phyloP scores from a whole-genome alignment of 1,284 basidiomycete species.

The Neotropicomus parvogracilis region DNA sequence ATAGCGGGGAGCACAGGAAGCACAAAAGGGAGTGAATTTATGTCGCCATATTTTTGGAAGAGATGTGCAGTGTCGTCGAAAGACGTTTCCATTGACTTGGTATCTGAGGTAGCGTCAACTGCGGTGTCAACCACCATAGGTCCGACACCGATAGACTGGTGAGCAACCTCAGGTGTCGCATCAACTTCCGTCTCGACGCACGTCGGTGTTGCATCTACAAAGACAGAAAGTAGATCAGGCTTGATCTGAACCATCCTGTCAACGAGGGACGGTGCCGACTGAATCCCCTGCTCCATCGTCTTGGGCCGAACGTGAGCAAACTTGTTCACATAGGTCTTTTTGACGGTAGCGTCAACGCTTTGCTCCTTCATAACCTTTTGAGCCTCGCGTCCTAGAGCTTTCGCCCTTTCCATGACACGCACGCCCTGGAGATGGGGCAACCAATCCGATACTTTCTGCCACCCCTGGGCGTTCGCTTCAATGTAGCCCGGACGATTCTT shows the following conservation, averaged over 20 bases:
- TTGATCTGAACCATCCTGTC: constrained; percentile 45
- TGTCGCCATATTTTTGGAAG: constrained; percentile 23
- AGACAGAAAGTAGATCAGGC: constrained; percentile 40
- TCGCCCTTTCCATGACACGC: constrained; percentile 55
- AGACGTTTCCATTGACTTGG: constrained; percentile 24
- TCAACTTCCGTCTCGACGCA: constrained; percentile 33
- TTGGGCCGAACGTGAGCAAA: constrained; percentile 48
- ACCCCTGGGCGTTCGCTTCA: constrained; percentile 60
- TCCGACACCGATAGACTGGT: constrained; percentile 40
- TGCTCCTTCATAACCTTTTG: constrained; percentile 40
- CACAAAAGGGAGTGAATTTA: constrained; percentile 28
- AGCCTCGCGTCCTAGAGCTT: constrained; percentile 35
- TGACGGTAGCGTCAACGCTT: constrained; percentile 53
- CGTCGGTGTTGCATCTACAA: constrained; percentile 43
- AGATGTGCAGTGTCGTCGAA: constrained; percentile 28
- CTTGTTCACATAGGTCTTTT: constrained; percentile 39
- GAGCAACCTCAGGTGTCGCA: constrained; percentile 34
- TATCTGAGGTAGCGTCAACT: constrained; percentile 33
- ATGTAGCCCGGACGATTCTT: constrained; percentile 66
- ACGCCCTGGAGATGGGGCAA: constrained; percentile 66
- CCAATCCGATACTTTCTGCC: constrained; percentile 64
- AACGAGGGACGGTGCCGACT: constrained; percentile 47
- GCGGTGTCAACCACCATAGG: constrained; percentile 28
- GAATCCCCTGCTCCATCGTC: constrained; percentile 43
- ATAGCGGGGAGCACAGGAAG: constrained; percentile 44